A percentile compares a stretch with the other conserved stretches of the same genome.
Conservation (phyloP, 352 stramenopile species). For the Phytophthora citricola region DNA sequence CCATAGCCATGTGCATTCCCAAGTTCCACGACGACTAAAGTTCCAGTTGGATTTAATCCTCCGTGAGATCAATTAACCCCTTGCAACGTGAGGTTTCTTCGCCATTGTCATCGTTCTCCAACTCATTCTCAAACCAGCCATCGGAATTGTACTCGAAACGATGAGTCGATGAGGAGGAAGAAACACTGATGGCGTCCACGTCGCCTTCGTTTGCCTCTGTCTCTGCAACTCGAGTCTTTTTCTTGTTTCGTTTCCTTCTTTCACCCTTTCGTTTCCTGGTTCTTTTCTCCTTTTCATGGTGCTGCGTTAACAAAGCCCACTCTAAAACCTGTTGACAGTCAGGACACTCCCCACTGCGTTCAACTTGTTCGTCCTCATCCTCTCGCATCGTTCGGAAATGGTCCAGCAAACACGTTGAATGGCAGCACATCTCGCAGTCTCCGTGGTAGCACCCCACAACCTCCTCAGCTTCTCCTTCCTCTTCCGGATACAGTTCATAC, state of each 20-base stretch:
- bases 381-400: constrained; percentile 53
- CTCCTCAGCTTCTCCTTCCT: constrained; percentile 3
- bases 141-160: constrained; percentile 24
- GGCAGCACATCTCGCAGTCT: constrained; percentile 49
- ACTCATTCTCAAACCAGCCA: constrained; percentile 45
- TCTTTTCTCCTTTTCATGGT: constrained; percentile 6
- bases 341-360: constrained; percentile 48
- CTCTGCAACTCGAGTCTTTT: constrained; percentile 1
- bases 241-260: constrained; percentile 5
- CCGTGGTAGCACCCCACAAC: constrained; percentile 52
- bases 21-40: constrained; percentile 30
- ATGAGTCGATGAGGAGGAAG: not conserved
- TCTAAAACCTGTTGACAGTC: constrained; percentile 46
- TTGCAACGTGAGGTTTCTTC: no score
- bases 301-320: constrained; percentile 50
- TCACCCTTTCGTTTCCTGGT: constrained; percentile 12
- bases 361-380: constrained; percentile 5
- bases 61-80: constrained; percentile 36
- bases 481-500: constrained; percentile 17
- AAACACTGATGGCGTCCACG: not conserved
- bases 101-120: not conserved
- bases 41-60: constrained; percentile 12
- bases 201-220: not conserved
- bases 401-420: constrained; percentile 56
- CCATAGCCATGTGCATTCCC: constrained; percentile 59